Evolutionary conservation across 2,329 filamentous ascomycete genomes (phyloP), one percentile per base, ranked within the genome.

Genomic region (Arthrobotrys sphaeroides): DNA sequence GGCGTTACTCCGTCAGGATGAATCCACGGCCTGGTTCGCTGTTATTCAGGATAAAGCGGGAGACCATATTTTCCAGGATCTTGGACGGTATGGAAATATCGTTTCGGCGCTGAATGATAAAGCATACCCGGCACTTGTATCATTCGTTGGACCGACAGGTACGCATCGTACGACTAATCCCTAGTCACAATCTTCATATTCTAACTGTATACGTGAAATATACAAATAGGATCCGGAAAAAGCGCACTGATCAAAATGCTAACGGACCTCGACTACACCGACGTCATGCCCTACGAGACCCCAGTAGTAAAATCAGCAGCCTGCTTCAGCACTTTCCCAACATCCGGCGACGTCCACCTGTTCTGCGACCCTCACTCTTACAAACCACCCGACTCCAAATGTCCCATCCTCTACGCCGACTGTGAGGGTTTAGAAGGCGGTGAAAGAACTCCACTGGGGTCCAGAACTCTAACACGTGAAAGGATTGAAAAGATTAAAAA

Each of bases 371-470:
- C 78, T 9, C 77, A 76, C 60, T 77, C 78, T 2, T 75, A 64
- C 36, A 42, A 24, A 6, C 24, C 65, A 18, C n/a, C n/a, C n/a
- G 24, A 77, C 12, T 47, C 66, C 3, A 20, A 60, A 1, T 60
- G 72, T 16, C 78, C 78, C 3, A 67, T 78, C 31, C 76, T 78
- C 16, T 79, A 77, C 67, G 77, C 77, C 2, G 78, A 79, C 36
- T 79, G 78, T 22, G 78, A 79, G 59, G 78, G 78, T 6, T 22
- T 78, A 26, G 72, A 77, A 36, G 78, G 78, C 20, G 78, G 78
- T 1, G 78, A 78, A 22, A 59, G 68, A 13, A 45, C 57, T 2
- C 78, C 78, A 38, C 61, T 78, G 22, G 65, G 53, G 10, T 28
- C 49, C 3, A 59, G 64, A 53, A 53, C 45, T 24, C 42, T 43